These are phyloP conservation scores for Tetrapyrgos nigripes DNA, from an alignment of 1,284 basidiomycete genomes.

Conservation along the genomic window DNA sequence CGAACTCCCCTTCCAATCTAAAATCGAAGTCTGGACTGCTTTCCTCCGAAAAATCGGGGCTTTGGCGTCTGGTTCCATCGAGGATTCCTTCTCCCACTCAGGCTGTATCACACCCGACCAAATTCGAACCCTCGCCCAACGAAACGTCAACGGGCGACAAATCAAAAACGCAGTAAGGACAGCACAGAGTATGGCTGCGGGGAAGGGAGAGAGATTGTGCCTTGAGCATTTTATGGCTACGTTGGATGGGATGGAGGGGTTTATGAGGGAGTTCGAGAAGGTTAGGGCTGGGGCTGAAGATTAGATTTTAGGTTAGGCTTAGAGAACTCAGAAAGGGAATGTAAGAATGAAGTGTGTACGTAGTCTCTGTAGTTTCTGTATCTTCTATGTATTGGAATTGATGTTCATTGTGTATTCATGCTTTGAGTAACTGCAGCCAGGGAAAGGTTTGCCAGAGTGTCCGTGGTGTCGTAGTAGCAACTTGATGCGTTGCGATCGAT, in stretches of 20 bases:
- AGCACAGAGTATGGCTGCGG: conserved; percentile 60
- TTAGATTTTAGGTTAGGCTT: no score
- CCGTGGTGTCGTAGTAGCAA: no score
- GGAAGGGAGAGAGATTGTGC: conserved; percentile 47
- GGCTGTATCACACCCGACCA: conserved; percentile 47
- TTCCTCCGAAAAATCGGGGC: conserved; percentile 58
- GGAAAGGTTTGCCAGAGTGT: no score
- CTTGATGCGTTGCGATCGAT: no score
- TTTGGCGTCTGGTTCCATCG: no score
- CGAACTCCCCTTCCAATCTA: conserved; percentile 54
- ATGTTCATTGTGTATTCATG: no score
- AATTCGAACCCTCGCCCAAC: conserved; percentile 48
- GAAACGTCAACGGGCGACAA: conserved; percentile 63
- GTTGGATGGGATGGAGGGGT: conserved; percentile 65
- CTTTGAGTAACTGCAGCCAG: no score
- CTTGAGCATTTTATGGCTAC: conserved; percentile 60
- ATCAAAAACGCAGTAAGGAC: conserved; percentile 71
- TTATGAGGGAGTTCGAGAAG: conserved; percentile 54
- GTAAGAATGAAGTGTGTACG: no score
- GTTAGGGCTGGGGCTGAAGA: conserved; percentile 3
- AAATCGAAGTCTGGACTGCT: conserved; percentile 59
- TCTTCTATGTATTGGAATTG: no score
- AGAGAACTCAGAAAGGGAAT: no score
- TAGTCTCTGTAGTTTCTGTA: no score
- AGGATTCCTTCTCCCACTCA: no score